These are phyloP conservation scores for Talaromyces sp. DNA, from an alignment of 2,329 filamentous ascomycete genomes.

Conservation along the genomic window DNA sequence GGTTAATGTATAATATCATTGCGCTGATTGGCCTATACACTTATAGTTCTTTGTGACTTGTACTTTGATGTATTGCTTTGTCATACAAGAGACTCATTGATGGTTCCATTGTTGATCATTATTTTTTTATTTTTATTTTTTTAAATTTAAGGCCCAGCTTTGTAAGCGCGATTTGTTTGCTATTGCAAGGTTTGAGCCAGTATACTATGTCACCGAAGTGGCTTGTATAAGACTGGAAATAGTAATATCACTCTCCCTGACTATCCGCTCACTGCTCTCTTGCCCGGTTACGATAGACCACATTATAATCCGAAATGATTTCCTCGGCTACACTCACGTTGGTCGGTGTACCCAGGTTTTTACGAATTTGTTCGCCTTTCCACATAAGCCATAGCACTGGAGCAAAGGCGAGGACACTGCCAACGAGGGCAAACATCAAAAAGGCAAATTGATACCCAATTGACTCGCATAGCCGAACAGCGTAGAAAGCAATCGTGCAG, in stretches of 20 bases:
- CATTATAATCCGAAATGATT: slow-evolving; percentile 1
- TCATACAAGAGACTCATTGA: not conserved
- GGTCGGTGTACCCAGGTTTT: not conserved
- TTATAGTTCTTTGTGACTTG: not conserved
- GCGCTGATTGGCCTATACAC: not conserved
- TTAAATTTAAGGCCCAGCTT: not conserved
- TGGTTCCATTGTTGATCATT: not conserved
- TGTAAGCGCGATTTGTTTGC: fast-evolving
- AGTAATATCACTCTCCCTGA: not conserved
- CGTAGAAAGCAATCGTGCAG: not conserved
- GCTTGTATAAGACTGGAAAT: not conserved
- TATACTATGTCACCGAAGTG: not conserved
- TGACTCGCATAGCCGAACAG: not conserved
- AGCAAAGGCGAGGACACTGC: slow-evolving; percentile 1
- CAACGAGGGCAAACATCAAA: slow-evolving; percentile 5
- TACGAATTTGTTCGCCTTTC: not conserved
- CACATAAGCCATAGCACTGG: slow-evolving; percentile 3
- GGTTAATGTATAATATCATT: not conserved
- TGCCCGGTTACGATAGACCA: not conserved
- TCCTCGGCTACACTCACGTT: slow-evolving; percentile 2
- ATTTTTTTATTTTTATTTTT: no score
- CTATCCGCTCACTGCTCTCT: not conserved
- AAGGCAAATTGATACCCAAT: slow-evolving; percentile 6
- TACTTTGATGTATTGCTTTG: not conserved
- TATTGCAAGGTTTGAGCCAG: not conserved